phyloP scores from a whole-genome alignment of 139 green algal species.

The Auxenochlorella pyrenoidosa region DNA sequence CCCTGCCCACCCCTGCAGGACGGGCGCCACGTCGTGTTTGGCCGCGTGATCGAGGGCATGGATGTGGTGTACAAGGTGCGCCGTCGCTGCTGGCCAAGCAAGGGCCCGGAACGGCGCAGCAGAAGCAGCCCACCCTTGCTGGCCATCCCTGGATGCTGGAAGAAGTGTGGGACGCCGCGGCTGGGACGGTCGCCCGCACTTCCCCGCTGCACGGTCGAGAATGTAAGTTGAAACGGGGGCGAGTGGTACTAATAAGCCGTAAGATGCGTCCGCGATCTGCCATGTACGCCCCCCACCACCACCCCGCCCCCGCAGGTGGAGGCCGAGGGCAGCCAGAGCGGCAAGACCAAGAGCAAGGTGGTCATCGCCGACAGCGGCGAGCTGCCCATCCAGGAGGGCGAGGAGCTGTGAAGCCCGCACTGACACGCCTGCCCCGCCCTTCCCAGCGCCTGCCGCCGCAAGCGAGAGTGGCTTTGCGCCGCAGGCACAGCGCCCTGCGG shows the following conservation, averaged over 20 bases:
- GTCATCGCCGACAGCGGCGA: constrained; percentile 73
- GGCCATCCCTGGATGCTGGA: no score
- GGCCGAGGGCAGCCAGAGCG: constrained; percentile 72
- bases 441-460: no score
- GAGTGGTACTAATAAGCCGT: no score
- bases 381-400: not conserved
- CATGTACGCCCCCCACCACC: no score
- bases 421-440: no score
- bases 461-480: no score
- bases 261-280: no score
- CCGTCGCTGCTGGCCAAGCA: constrained; percentile 40
- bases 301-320: constrained; percentile 82
- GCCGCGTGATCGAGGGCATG: constrained; percentile 87
- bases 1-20: constrained; percentile 82
- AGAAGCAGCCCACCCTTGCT: not conserved
- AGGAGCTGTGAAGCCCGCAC: not conserved
- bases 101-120: not conserved
- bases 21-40: constrained; percentile 97
- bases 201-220: no score
- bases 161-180: no score
- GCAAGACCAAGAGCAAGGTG: constrained; percentile 81
- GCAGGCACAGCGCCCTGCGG: no score
- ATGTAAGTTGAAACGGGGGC: no score
- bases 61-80: constrained; percentile 83
- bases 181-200: no score